phyloP scores from a whole-genome alignment of 2,329 filamentous ascomycete genomes.

The Teratosphaeria epicoccoides region DNA sequence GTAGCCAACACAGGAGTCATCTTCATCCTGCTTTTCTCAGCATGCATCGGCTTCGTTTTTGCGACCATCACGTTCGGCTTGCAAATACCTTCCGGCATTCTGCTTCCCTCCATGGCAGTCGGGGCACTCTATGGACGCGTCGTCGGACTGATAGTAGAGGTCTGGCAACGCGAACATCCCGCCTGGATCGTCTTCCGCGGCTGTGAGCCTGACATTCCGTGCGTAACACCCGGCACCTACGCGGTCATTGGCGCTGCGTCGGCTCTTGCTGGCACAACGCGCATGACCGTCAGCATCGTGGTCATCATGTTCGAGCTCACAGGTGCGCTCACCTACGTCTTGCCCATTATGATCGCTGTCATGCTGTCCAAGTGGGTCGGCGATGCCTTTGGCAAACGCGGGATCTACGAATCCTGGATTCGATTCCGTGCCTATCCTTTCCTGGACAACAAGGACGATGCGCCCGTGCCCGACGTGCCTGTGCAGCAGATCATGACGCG shows the following conservation, averaged over 20 bases:
- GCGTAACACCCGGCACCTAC: slow-evolving; percentile 89
- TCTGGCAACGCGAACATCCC: slow-evolving; percentile 72
- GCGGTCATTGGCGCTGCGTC: slow-evolving; percentile 93
- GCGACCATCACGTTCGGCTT: slow-evolving; percentile 85
- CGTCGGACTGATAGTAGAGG: slow-evolving; percentile 78
- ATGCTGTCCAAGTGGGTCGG: slow-evolving; percentile 98
- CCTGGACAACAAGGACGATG: slow-evolving; percentile 79
- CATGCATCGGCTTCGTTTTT: slow-evolving; percentile 73
- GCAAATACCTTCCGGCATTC: slow-evolving; percentile 88
- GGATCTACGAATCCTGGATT: slow-evolving; percentile 98
- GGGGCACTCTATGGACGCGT: slow-evolving; percentile 84
- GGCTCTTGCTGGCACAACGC: slow-evolving; percentile 83
- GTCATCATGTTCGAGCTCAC: slow-evolving; percentile 99
- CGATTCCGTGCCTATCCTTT: slow-evolving; percentile 92
- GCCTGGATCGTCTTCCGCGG: slow-evolving; percentile 64
- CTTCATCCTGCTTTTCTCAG: slow-evolving; percentile 69
- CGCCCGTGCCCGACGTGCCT: slow-evolving; percentile 66
- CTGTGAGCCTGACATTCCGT: slow-evolving; percentile 74
- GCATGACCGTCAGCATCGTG: slow-evolving; percentile 96
- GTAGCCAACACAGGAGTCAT: slow-evolving; percentile 74
- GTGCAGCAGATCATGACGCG: slow-evolving; percentile 87
- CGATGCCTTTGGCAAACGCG: slow-evolving; percentile 81
- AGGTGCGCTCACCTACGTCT: slow-evolving; percentile 91
- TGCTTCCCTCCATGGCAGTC: slow-evolving; percentile 91
- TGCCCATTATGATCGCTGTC: slow-evolving; percentile 97